Conservation (phyloP, 2,329 filamentous ascomycete species). For the Lecanoromycetidae sp. region DNA sequence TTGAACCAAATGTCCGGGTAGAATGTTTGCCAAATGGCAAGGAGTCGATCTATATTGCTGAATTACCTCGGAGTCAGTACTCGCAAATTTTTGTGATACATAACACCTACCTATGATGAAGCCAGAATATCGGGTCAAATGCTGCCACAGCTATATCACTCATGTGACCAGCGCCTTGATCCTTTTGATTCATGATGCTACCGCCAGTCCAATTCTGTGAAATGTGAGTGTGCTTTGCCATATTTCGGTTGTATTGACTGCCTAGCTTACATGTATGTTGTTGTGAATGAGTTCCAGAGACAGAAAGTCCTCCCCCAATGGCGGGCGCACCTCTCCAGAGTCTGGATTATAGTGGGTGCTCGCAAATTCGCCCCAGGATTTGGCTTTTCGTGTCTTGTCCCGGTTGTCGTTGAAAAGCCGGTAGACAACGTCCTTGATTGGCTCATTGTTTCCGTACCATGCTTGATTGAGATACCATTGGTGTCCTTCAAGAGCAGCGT, state of each 20-base stretch:
- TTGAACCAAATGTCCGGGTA: background rate
- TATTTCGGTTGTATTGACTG: background rate
- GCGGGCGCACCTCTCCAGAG: no score
- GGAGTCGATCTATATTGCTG: conserved; percentile 21
- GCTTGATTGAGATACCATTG: background rate
- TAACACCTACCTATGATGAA: conserved; percentile 8
- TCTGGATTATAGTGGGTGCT: background rate
- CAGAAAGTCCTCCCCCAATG: background rate
- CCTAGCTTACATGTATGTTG: background rate
- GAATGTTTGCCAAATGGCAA: conserved; percentile 5
- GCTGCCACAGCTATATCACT: background rate
- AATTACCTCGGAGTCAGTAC: background rate
- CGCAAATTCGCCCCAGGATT: background rate
- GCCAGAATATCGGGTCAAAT: conserved; percentile 13
- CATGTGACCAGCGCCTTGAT: background rate
- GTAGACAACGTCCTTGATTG: background rate
- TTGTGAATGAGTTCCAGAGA: conserved; percentile 9
- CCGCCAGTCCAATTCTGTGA: background rate
- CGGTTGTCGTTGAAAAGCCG: background rate
- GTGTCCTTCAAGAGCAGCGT: background rate
- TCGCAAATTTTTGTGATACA: background rate
- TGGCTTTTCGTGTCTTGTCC: no score
- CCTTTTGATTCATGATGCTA: background rate
- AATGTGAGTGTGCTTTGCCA: background rate
- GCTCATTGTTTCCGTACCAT: background rate